These are phyloP conservation scores for Vigna radiata DNA, from an alignment of 306 rosid species.

Conservation along the genomic window DNA sequence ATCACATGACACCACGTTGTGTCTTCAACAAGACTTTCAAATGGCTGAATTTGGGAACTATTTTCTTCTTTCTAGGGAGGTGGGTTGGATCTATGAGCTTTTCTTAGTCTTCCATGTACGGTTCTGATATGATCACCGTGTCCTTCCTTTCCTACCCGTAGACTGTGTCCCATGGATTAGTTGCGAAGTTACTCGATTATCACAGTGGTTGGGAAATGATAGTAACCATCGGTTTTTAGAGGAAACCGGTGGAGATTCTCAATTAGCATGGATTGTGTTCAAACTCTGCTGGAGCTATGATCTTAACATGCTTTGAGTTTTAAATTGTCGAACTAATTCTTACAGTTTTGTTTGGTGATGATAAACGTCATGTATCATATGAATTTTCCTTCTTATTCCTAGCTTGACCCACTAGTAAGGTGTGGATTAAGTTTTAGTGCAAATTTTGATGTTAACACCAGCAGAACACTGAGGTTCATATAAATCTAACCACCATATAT, in stretches of 20 bases:
- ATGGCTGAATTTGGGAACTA: neutral
- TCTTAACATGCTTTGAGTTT: conserved; percentile 12
- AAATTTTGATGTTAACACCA: conserved; percentile 3
- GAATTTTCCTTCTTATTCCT: conserved; percentile 6
- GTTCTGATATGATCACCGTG: neutral
- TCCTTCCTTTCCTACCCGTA: neutral
- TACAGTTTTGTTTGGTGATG: neutral
- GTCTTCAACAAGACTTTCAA: neutral
- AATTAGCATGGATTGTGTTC: neutral
- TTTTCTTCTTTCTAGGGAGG: neutral
- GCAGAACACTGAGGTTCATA: conserved; percentile 15
- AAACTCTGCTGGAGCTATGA: neutral
- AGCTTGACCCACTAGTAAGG: conserved; percentile 18
- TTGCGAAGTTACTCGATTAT: conserved; percentile 33
- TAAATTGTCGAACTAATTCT: neutral
- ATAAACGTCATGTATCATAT: conserved; percentile 13
- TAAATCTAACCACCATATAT: conserved; percentile 5
- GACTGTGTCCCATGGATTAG: conserved; percentile 26
- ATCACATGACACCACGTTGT: conserved; percentile 47
- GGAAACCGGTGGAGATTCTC: conserved; percentile 27
- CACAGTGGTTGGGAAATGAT: conserved; percentile 20
- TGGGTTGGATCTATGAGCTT: conserved; percentile 5
- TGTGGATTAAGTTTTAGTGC: conserved; percentile 3
- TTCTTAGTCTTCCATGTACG: neutral
- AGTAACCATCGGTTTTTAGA: conserved; percentile 14